Evolutionary conservation across 2,329 filamentous ascomycete genomes (phyloP).

Genomic region (Epichloe amarillans): DNA sequence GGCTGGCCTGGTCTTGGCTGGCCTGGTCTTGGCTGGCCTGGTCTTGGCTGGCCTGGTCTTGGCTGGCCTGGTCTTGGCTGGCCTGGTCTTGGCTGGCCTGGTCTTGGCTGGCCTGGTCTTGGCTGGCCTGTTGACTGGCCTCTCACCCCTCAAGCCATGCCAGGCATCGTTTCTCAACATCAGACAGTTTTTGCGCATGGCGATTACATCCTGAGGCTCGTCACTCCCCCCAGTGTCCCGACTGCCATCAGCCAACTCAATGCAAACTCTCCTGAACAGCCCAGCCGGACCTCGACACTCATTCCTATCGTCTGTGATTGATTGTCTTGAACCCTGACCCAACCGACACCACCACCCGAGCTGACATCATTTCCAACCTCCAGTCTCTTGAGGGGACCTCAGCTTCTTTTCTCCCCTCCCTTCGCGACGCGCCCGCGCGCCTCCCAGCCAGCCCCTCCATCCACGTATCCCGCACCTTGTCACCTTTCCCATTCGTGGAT

Average conservation of each 20-base stretch:
- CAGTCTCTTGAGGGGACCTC: background rate
- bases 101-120: background rate
- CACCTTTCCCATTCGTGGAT: background rate
- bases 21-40: background rate
- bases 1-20: background rate
- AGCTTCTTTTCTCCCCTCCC: background rate
- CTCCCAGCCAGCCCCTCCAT: background rate
- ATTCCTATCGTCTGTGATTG: background rate
- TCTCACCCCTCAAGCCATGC: conserved; percentile 2
- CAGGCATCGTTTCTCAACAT: conserved; percentile 4
- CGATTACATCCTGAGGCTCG: conserved; percentile 4
- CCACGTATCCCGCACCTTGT: background rate
- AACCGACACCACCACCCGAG: background rate
- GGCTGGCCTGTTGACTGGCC: background rate
- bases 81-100: background rate
- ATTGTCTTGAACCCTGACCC: background rate
- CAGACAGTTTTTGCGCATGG: background rate
- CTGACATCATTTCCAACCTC: conserved; percentile 3
- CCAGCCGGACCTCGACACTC: background rate
- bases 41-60: too few relatives aligned
- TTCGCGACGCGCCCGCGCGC: conserved; percentile 1
- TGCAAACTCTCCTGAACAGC: background rate
- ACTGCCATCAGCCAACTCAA: background rate
- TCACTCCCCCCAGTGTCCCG: background rate
- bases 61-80: background rate